phyloP scores from a whole-genome alignment of 768 basidiomycete species.

The Boletus sp. region DNA sequence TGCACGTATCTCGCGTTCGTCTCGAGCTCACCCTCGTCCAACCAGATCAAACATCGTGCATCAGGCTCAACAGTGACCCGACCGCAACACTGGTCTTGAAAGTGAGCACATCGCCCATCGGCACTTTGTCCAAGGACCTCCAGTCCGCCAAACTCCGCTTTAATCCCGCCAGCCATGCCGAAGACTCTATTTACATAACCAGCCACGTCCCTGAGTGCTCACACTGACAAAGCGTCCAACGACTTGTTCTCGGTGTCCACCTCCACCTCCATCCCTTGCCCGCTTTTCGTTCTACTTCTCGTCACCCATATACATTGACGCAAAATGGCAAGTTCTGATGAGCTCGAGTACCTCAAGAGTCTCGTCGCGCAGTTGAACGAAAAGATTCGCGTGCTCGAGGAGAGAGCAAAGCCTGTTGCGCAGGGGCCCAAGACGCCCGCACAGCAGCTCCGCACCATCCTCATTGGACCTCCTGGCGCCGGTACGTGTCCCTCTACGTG shows the following conservation, averaged over 20 bases:
- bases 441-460: slow-evolving; percentile 82
- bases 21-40: background rate
- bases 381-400: slow-evolving; percentile 82
- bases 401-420: slow-evolving; percentile 50
- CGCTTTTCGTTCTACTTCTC: background rate
- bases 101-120: background rate
- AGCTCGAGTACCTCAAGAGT: slow-evolving; percentile 92
- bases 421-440: slow-evolving; percentile 55
- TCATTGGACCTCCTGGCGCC: slow-evolving; percentile 96
- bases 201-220: background rate
- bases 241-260: background rate
- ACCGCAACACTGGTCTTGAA: background rate
- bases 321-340: slow-evolving; percentile 63
- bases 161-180: slow-evolving; percentile 12
- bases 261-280: background rate
- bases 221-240: slow-evolving; percentile 1
- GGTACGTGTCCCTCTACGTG: slow-evolving; percentile 48
- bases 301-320: background rate
- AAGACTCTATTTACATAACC: background rate
- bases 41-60: background rate
- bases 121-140: too few relatives aligned
- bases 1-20: background rate
- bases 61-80: background rate
- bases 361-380: slow-evolving; percentile 87
- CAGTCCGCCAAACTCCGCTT: slow-evolving; percentile 16